These are phyloP conservation scores for Boletus rex-veris DNA, from an alignment of 768 basidiomycete species.

Conservation along the genomic window DNA sequence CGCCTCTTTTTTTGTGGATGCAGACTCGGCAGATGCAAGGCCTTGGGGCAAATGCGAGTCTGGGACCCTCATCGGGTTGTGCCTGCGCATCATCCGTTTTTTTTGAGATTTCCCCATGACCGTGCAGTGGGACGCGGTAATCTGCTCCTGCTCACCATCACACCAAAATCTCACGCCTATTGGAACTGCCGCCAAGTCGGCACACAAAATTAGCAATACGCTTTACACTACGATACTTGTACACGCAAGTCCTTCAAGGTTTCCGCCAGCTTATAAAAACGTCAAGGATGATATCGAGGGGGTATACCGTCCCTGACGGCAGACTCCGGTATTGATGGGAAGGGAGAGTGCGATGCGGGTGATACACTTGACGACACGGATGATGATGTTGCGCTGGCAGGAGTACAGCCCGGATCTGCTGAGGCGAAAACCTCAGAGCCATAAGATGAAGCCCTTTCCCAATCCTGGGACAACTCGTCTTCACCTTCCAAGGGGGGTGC, in stretches of 20 bases:
- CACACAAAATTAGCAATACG: constrained; percentile 23
- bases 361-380: background rate
- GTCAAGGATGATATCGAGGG: constrained; percentile 30
- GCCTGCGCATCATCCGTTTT: constrained; percentile 76
- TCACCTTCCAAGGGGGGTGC: constrained; percentile 37
- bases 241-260: constrained; percentile 11
- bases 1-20: constrained; percentile 72
- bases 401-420: constrained; percentile 4
- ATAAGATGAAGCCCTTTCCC: constrained; percentile 15
- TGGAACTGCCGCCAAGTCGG: background rate
- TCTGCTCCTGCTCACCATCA: too few relatives aligned
- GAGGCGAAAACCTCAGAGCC: background rate
- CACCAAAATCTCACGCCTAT: constrained; percentile 1
- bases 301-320: constrained; percentile 17
- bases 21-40: constrained; percentile 65
- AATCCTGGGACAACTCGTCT: constrained; percentile 20
- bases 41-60: constrained; percentile 89
- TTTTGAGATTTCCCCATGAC: constrained; percentile 93
- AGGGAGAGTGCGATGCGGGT: constrained; percentile 1
- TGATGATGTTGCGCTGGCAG: background rate
- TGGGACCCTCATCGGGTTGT: constrained; percentile 92
- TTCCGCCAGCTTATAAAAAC: constrained; percentile 2
- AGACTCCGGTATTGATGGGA: constrained; percentile 1
- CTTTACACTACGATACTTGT: constrained; percentile 23
- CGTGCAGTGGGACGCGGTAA: background rate